Percentiles rank a stretch among this genome's conserved stretches.
These are phyloP conservation scores for Datura wrightii DNA, from an alignment of 257 asterid genomes.

Conservation along the genomic window DNA sequence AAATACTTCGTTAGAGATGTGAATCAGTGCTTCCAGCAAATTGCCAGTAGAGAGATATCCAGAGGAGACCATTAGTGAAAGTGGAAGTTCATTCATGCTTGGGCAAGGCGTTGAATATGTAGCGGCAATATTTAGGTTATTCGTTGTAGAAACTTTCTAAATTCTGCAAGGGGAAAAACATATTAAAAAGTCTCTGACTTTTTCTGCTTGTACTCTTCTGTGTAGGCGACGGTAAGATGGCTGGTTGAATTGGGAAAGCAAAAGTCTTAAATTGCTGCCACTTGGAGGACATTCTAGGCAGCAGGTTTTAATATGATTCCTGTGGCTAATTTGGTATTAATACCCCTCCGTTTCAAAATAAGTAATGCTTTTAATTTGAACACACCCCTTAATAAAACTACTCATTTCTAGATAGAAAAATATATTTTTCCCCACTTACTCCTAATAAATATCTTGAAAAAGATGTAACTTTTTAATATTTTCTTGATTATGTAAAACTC, in stretches of 20 bases:
- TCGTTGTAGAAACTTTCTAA: slow-evolving; percentile 39
- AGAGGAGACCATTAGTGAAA: slow-evolving; percentile 61
- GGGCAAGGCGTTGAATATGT: slow-evolving; percentile 35
- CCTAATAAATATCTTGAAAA: too few relatives aligned
- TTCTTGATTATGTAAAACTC: too few relatives aligned
- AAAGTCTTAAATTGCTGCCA: slow-evolving; percentile 65
- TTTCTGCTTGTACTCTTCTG: slow-evolving; percentile 52
- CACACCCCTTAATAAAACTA: too few relatives aligned
- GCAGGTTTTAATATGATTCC: slow-evolving; percentile 42
- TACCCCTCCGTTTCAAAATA: background rate
- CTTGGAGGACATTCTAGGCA: slow-evolving; percentile 67
- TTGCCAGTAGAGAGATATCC: slow-evolving; percentile 59
- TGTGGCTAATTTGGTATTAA: background rate
- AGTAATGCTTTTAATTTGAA: too few relatives aligned
- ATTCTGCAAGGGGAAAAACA: slow-evolving; percentile 19
- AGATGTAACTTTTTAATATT: too few relatives aligned
- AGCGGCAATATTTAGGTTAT: slow-evolving; percentile 33
- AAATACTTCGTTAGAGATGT: slow-evolving; percentile 51
- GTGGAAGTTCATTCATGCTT: slow-evolving; percentile 53
- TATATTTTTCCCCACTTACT: too few relatives aligned
- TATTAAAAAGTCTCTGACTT: slow-evolving; percentile 38
- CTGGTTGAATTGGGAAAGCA: slow-evolving; percentile 41
- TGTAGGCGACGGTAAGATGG: slow-evolving; percentile 43
- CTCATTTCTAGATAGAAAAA: too few relatives aligned
- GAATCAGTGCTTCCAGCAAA: slow-evolving; percentile 67